Evolutionary conservation across 495 filamentous ascomycete species (phyloP), one percentile per base, ranked within the genome.

Genomic region (Rhypophila decipiens): DNA sequence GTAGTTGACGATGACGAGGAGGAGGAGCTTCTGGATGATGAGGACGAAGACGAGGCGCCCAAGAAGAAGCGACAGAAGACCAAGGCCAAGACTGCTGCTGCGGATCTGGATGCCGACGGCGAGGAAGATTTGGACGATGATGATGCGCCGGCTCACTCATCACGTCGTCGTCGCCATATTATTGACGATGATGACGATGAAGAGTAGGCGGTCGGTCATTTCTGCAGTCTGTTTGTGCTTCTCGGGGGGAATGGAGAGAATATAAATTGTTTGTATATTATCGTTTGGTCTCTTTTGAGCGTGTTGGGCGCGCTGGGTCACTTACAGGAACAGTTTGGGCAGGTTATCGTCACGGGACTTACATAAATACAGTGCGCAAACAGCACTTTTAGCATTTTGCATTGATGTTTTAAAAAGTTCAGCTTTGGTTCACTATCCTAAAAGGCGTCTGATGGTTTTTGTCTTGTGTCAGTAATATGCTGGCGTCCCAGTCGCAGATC

Each of bases 1-100:
- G 77, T 73, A 10, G 81, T 74, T 21, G 83, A 83, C 4, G 83
- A 83, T 2, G 83, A 80, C 5, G 77, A 81, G 1, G 77, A 80
- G 36, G 72, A 77, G 20, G 63, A 69, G 18, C 33, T 73, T 18
- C 42, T 69, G 1, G 68, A 71, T 19, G 70, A 71, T n/a, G 71
- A 73, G 1, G 69, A 71, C 17, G 71, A 73, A 12, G 68, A 71
- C 48, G 57, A 53, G 13, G 73, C 73, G 13, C 69, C 70, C 9
- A 51, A 63, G 43, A 79, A 79, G 58, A 60, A 66, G 27, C 72
- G 70, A 53, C 71, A 70, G 64, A 71, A 69, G 17, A 64, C 69
- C 17, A 61, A 1, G 73, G 73, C 18, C 68, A 67, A 15, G 63
- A 68, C 50, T 5, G 54, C 51, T 36, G 58, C 59, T 21, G 49